These are phyloP conservation scores for Nepenthes gracilis DNA, from an alignment of 148 eudicot species.

Conservation along the genomic window DNA sequence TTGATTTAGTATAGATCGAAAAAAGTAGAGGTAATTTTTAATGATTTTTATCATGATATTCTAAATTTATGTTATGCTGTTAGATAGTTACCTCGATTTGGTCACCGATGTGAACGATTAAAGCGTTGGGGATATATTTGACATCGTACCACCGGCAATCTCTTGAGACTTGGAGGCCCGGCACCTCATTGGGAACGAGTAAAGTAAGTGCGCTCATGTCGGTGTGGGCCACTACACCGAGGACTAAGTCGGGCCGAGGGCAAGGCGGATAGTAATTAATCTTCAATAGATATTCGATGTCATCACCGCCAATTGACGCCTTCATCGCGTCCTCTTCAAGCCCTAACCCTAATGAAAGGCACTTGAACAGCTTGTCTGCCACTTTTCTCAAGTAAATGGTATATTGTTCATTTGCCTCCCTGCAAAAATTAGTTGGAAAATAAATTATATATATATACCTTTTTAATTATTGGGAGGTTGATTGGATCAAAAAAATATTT, in stretches of 20 bases:
- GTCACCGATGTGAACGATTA: slow-evolving; percentile 76
- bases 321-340: slow-evolving; percentile 28
- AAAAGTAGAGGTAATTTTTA: too few relatives aligned
- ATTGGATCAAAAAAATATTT: too few relatives aligned
- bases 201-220: slow-evolving; percentile 35
- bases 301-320: slow-evolving; percentile 43
- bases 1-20: too few relatives aligned
- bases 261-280: slow-evolving; percentile 81
- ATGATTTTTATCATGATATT: too few relatives aligned
- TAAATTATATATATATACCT: too few relatives aligned
- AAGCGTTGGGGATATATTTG: slow-evolving; percentile 36
- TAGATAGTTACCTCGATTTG: slow-evolving; percentile 54
- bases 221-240: slow-evolving; percentile 38
- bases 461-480: too few relatives aligned
- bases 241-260: slow-evolving; percentile 66
- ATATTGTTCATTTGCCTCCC: slow-evolving; percentile 63
- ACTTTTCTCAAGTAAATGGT: slow-evolving; percentile 24
- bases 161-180: slow-evolving; percentile 64
- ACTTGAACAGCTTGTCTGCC: slow-evolving; percentile 13
- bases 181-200: slow-evolving; percentile 60
- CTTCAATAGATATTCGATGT: slow-evolving; percentile 40
- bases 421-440: neutral
- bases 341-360: slow-evolving; percentile 38
- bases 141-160: slow-evolving; percentile 38
- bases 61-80: too few relatives aligned